Evolutionary conservation across 2,329 filamentous ascomycete species (phyloP), one percentile per base, ranked within the genome.

Genomic region (Hansfordia pulvinata): DNA sequence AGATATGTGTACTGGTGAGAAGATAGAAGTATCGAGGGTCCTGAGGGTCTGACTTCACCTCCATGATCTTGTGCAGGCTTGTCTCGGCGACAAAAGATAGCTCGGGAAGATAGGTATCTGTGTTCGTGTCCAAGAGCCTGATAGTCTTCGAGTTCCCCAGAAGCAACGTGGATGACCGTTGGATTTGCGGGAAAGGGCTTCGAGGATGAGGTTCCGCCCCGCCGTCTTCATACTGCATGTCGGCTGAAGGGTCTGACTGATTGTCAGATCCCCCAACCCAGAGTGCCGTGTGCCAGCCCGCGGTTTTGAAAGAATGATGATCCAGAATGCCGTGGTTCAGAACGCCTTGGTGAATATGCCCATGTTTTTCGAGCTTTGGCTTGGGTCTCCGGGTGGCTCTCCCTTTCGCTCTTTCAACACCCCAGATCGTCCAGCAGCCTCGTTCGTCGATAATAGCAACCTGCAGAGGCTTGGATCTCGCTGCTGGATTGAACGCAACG

Each of bases 381-480:
- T 39, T 52, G 17, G 52, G 37, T 7, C 40, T 47, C 17, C 43
- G 52, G 12, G 50, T 47, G 13, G 47, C 42, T 8, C 46, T 41
- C 11, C 49, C 35, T 31, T 46, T 41, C 34, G 42, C 55, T 28
- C 52, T 55, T 9, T 39, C 36, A 14, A 78, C 52, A 33, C 78
- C 62, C 72, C 76, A 83, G 4, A 83, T 47, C 22, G 58, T 72
- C 80, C 79, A 86, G 30, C 55, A 58, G 2, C 77, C 78, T 18
- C 53, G 53, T 27, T 69, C 58, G 39, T 85, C 76, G 11, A 85
- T 56, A 15, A 84, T 56, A 10, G 62, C 74, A 27, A 85, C 51
- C 38, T 79, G 74, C 2, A 69, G 63, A 10, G 57, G 51, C 31
- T 59, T 68, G 45, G 53, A 67, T 35, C 31, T 52, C 5, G 41